Evolutionary conservation across 257 asterid species (phyloP).

Genomic region (Anisodus acutangulus): DNA sequence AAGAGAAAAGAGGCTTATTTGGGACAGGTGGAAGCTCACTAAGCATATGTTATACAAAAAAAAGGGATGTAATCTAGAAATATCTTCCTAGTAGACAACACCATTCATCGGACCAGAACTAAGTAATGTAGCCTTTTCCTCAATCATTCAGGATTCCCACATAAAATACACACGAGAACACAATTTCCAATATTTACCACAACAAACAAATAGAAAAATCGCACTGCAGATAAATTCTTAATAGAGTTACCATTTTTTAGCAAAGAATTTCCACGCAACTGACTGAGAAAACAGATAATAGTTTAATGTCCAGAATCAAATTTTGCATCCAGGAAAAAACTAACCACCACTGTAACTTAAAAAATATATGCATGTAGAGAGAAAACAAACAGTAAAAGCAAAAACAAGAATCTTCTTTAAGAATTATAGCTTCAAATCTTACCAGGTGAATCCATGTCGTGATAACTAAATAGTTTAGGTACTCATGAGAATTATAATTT

Average conservation of each 20-base stretch:
- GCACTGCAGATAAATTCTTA: not conserved
- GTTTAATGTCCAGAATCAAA: conserved; percentile 3
- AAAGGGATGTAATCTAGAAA: not conserved
- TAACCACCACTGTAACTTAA: not conserved
- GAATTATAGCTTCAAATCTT: conserved; percentile 4
- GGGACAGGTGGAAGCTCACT: not conserved
- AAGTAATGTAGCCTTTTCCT: not conserved
- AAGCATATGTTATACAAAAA: not conserved
- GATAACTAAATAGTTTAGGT: not conserved
- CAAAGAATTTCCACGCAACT: not conserved
- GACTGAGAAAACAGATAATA: not conserved
- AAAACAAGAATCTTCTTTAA: conserved; percentile 16
- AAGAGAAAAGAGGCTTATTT: not conserved
- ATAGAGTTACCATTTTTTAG: not conserved
- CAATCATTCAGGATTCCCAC: not conserved
- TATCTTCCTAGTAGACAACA: not conserved
- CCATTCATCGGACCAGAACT: not conserved
- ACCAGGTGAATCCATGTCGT: conserved; percentile 23
- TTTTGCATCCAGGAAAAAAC: conserved; percentile 20
- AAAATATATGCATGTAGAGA: conserved; percentile 7
- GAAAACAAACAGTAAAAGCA: not conserved
- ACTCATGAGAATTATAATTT: conserved; percentile 11
- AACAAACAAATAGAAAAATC: not conserved
- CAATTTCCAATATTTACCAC: conserved; percentile 18
- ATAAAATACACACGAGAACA: not conserved